Evolutionary conservation across 164 flowering plant species (phyloP), one percentile per base, ranked within the genome.

Genomic region (Malania oleifera): DNA sequence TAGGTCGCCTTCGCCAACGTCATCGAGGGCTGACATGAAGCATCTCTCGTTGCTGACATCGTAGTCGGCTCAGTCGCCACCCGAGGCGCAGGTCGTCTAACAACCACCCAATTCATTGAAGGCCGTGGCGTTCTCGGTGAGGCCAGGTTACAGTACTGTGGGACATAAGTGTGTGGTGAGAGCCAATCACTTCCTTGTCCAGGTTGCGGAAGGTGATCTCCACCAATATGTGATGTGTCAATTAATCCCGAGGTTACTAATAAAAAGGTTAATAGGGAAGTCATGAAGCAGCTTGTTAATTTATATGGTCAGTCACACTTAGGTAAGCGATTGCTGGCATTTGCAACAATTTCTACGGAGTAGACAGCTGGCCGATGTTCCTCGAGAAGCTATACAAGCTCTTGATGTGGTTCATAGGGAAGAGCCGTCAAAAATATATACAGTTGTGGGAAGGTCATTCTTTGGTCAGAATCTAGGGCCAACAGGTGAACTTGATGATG

Each of bases 181-280:
- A 5, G 96, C 93, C 0, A 91, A 91, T 38, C 97, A 91, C 11
- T 88, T 87, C 38, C 67, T 77, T 0, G 86, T 84, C 0, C 8
- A 76, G 3, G 40, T 88, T 0, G 67, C 78, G 0, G 78, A 82
- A 0, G 65, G 27, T 1, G 81, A 75, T 20, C 61, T 82, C 0
- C 64, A 62, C 45, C 98, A 89, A 26, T 91, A 91, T 44, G 96
- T 88, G 62, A 92, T 91, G 92, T 93, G 0, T 45, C 96, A 0
- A 76, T 89, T 1, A 57, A 68, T 14, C 96, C 98, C 1, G 96
- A 84, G 61, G 77, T 86, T 3, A 29, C 72, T 0, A 83, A 90
- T 1, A 83, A 82, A 51, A 72, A 49, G 0, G 57, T 78, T 0
- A 77, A 73, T 65, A 55, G 95, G 12, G 66, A 63, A 0, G 60